These are phyloP conservation scores for Chaetomium tenue DNA, from an alignment of 495 filamentous ascomycete genomes.

Conservation along the genomic window DNA sequence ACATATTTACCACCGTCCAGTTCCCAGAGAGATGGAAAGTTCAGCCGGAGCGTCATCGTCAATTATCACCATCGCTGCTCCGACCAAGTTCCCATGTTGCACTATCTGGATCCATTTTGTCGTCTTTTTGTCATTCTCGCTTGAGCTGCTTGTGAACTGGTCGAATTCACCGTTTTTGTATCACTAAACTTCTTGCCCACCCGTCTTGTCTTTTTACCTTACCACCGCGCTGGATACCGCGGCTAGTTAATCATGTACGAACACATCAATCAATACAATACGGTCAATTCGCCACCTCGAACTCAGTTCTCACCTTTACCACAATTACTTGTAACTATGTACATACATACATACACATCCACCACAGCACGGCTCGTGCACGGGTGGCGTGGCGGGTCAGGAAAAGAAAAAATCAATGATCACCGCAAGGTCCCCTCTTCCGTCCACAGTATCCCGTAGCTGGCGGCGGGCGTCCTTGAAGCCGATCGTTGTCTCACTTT, in stretches of 20 bases:
- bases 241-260: background rate
- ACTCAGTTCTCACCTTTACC: too few relatives aligned
- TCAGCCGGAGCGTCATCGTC: background rate
- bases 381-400: too few relatives aligned
- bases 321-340: too few relatives aligned
- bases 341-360: too few relatives aligned
- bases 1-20: background rate
- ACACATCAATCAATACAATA: background rate
- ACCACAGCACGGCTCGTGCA: too few relatives aligned
- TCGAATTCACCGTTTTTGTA: background rate
- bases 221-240: background rate
- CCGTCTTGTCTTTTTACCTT: background rate
- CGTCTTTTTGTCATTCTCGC: background rate
- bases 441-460: too few relatives aligned
- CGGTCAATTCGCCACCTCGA: too few relatives aligned
- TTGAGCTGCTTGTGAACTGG: background rate
- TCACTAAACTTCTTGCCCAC: background rate
- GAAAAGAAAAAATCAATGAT: too few relatives aligned
- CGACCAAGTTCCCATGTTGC: background rate
- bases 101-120: background rate
- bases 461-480: too few relatives aligned
- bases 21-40: background rate
- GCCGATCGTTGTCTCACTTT: too few relatives aligned
- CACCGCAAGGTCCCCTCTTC: too few relatives aligned
- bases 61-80: constrained; percentile 14